These are phyloP conservation scores for Cryomyces minteri DNA, from an alignment of 495 filamentous ascomycete species.

Conservation along the genomic window DNA sequence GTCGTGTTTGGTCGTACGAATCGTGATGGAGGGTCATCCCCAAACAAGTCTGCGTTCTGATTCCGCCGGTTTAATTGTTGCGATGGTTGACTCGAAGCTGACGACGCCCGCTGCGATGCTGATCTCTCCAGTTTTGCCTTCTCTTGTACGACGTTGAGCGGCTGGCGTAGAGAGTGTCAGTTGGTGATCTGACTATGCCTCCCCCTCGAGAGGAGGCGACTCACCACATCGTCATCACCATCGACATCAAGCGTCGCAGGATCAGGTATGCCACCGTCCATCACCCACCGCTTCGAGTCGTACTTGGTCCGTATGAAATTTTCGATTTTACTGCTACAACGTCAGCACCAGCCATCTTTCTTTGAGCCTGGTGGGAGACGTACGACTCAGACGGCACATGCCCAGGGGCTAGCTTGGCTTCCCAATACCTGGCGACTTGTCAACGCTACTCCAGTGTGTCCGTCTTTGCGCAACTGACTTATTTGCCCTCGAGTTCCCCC, in stretches of 20 bases:
- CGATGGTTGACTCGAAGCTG: slow-evolving; percentile 24
- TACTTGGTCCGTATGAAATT: slow-evolving; percentile 99
- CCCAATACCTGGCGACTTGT: slow-evolving; percentile 56
- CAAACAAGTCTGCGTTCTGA: slow-evolving; percentile 41
- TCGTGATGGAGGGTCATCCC: slow-evolving; percentile 32
- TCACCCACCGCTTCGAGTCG: slow-evolving; percentile 92
- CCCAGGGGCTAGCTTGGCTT: slow-evolving; percentile 75
- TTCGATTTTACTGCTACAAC: slow-evolving; percentile 60
- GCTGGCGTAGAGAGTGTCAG: slow-evolving; percentile 22
- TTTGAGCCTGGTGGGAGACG: slow-evolving; percentile 9
- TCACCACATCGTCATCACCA: slow-evolving; percentile 65
- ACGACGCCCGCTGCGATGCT: slow-evolving; percentile 29
- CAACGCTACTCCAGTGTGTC: not conserved
- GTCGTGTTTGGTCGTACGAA: slow-evolving; percentile 50
- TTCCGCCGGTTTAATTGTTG: slow-evolving; percentile 23
- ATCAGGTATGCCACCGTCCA: slow-evolving; percentile 90
- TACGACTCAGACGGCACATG: slow-evolving; percentile 92
- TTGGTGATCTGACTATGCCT: not conserved
- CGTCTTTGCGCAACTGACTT: slow-evolving; percentile 34
- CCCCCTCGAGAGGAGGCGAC: slow-evolving; percentile 4
- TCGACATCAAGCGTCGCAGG: slow-evolving; percentile 69
- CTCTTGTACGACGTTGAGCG: slow-evolving; percentile 54
- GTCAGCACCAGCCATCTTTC: too few relatives aligned
- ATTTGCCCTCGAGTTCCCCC: slow-evolving; percentile 91
- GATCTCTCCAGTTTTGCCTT: slow-evolving; percentile 50